Evolutionary conservation across 257 asterid genomes (phyloP).

Genomic region (Fraxinus excelsior): DNA sequence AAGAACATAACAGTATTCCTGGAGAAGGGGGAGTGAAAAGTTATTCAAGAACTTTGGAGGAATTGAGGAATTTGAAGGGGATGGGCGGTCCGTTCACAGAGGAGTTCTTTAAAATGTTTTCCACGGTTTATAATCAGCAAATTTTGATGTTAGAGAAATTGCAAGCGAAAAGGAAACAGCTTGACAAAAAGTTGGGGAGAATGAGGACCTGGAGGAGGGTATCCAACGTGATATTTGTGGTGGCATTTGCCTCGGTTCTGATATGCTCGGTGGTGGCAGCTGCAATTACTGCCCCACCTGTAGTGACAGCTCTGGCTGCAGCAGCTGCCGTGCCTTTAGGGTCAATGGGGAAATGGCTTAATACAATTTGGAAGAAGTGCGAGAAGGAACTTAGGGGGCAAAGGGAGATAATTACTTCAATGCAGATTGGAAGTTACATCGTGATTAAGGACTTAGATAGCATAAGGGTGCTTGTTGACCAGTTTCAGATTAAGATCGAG

Average conservation of each 20-base stretch:
- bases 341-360: conserved; percentile 79
- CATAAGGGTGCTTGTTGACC: conserved; percentile 54
- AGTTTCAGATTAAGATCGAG: conserved; percentile 58
- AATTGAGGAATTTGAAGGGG: conserved; percentile 53
- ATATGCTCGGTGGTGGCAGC: conserved; percentile 89
- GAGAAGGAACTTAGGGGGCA: conserved; percentile 64
- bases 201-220: conserved; percentile 70
- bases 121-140: conserved; percentile 55
- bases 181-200: conserved; percentile 53
- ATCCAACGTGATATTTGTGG: conserved; percentile 66
- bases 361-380: conserved; percentile 68
- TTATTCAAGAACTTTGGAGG: conserved; percentile 62
- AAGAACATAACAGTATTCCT: conserved; percentile 36
- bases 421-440: conserved; percentile 56
- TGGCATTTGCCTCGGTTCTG: conserved; percentile 63
- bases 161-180: conserved; percentile 52
- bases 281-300: conserved; percentile 77
- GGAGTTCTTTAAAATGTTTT: conserved; percentile 60
- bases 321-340: conserved; percentile 86
- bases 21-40: conserved; percentile 23
- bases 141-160: conserved; percentile 54
- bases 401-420: conserved; percentile 51
- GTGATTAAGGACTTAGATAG: conserved; percentile 63
- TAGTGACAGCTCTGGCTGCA: conserved; percentile 75
- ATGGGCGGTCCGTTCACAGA: conserved; percentile 76